phyloP scores from a whole-genome alignment of 2,329 filamentous ascomycete genomes.

The Exophiala viscosa region DNA sequence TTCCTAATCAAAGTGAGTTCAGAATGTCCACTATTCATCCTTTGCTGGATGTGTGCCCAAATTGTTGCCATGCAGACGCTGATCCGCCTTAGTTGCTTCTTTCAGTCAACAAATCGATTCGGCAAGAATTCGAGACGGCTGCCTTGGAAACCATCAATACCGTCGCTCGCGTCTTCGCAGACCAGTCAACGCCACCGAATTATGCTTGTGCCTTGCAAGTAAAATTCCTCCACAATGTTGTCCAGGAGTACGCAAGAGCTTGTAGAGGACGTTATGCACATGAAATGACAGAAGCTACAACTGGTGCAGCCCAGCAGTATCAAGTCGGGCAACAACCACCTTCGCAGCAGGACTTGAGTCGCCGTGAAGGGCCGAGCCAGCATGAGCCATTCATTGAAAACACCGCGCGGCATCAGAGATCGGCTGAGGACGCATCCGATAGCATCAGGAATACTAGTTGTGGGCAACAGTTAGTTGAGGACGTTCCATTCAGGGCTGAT shows the following conservation, averaged over 20 bases:
- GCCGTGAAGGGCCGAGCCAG: too few relatives aligned
- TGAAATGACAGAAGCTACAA: not conserved
- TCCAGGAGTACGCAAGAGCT: slow-evolving; percentile 23
- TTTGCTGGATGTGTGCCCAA: not conserved
- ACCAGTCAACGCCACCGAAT: slow-evolving; percentile 20
- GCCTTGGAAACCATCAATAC: slow-evolving; percentile 1
- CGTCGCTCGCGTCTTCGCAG: slow-evolving; percentile 13
- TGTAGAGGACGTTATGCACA: not conserved
- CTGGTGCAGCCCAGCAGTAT: too few relatives aligned
- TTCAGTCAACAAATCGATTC: not conserved
- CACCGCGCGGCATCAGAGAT: too few relatives aligned
- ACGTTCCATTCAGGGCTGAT: too few relatives aligned
- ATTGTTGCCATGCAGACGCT: not conserved
- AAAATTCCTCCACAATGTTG: slow-evolving; percentile 26
- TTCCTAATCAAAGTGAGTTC: slow-evolving; percentile 37
- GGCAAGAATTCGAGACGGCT: not conserved
- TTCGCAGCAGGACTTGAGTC: too few relatives aligned
- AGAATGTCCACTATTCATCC: not conserved
- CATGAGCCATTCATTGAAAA: too few relatives aligned
- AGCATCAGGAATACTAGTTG: too few relatives aligned
- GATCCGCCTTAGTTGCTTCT: not conserved
- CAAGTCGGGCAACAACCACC: too few relatives aligned
- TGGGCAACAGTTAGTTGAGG: too few relatives aligned
- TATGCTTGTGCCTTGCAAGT: slow-evolving; percentile 25
- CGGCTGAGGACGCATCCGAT: too few relatives aligned